Evolutionary conservation across 352 stramenopile genomes (phyloP).

Genomic region (Pseudoperonospora humuli): DNA sequence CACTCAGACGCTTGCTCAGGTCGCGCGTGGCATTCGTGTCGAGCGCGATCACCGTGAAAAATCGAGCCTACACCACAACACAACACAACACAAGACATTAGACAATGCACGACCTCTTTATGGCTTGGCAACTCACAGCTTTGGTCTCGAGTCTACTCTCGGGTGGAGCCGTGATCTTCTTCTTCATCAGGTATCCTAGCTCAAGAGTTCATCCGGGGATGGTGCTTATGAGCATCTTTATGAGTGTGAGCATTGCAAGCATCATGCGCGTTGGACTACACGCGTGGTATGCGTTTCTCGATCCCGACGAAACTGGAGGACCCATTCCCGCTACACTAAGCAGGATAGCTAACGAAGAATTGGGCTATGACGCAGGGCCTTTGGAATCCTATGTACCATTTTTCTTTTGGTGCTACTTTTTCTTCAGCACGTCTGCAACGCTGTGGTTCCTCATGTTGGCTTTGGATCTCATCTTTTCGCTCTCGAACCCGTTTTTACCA

Average conservation of each 20-base stretch:
- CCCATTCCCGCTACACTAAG: constrained; percentile 41
- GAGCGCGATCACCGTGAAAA: constrained; percentile 9
- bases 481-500: constrained; percentile 81
- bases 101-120: constrained; percentile 52
- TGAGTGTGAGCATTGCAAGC: constrained; percentile 60
- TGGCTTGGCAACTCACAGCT: constrained; percentile 69
- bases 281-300: constrained; percentile 30
- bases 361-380: constrained; percentile 18
- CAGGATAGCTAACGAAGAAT: constrained; percentile 51
- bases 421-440: constrained; percentile 69
- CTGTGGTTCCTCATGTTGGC: constrained; percentile 85
- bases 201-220: constrained; percentile 57
- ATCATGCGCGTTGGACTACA: constrained; percentile 57
- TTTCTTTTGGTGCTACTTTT: constrained; percentile 82
- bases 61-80: too few species aligned
- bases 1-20: constrained; percentile 3
- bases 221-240: constrained; percentile 72
- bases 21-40: constrained; percentile 15
- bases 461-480: constrained; percentile 79
- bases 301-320: constrained; percentile 10
- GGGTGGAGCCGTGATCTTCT: constrained; percentile 49
- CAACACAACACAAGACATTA: constrained; percentile 4
- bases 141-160: constrained; percentile 46
- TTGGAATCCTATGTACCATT: constrained; percentile 51
- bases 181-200: constrained; percentile 62